A percentile compares a stretch with the other conserved stretches of the same genome.
Evolutionary conservation across 1,139 yeast species (phyloP).

Genomic region (Arxiozyma slooffiae): DNA sequence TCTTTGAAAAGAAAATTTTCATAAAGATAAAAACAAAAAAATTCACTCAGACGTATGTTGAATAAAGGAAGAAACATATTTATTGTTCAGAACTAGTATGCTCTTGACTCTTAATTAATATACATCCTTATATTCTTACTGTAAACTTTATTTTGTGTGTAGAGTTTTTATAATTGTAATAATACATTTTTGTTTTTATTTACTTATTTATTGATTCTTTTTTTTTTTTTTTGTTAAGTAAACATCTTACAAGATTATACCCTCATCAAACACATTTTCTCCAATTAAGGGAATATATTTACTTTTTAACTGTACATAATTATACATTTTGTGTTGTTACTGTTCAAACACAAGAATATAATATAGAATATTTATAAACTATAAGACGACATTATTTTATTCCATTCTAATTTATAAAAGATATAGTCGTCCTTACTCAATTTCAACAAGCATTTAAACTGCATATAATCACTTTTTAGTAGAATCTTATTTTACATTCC

Average conservation of each 20-base stretch:
- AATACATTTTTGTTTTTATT: no score
- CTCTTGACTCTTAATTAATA: no score
- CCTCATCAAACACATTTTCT: neutral
- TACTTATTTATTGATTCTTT: no score
- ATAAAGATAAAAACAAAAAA: no score
- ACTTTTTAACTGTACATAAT: neutral
- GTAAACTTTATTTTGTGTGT: no score
- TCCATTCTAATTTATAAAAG: neutral
- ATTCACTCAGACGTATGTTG: neutral
- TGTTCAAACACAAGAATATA: neutral
- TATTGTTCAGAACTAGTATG: neutral
- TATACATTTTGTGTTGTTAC: neutral
- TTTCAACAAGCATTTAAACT: neutral
- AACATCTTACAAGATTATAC: no score
- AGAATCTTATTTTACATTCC: no score
- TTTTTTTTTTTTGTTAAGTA: no score
- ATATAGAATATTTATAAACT: neutral
- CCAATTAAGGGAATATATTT: neutral
- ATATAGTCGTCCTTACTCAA: neutral
- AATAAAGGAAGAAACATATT: neutral
- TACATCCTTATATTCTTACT: no score
- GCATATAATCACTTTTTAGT: neutral
- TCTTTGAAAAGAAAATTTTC: no score
- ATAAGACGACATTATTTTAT: neutral
- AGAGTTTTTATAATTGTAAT: no score